Evolutionary conservation across 2,329 filamentous ascomycete genomes (phyloP), one percentile per base, ranked within the genome.

Genomic region (Epichloe hybrida): DNA sequence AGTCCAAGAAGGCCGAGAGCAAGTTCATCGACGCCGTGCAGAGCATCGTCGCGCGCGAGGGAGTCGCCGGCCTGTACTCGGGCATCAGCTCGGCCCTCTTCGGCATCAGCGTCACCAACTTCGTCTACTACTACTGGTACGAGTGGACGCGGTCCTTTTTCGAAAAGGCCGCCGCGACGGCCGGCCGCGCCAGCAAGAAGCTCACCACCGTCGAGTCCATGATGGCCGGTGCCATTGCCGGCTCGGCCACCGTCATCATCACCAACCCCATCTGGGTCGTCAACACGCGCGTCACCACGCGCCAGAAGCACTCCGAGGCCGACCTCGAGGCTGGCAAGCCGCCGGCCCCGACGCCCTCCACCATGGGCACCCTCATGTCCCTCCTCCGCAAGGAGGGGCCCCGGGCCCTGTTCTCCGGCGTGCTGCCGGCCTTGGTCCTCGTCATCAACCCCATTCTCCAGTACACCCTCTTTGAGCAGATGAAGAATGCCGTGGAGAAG

Each of bases 61-160:
- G 93, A 61, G 72, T 96, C 51, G 73, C 80, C 2, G 93, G 93
- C 35, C 81, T 98, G 37, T 98, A 97, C 66, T 83, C 93, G 6
- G 93, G 93, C 41, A 80, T 98, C 53, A 88, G 95, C 68, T 94
- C 87, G 55, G 93, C 93, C 48, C 76, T 98, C 44, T 96, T 98
- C 68, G 93, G 93, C 66, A 97, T 98, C 73, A 93, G 86, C 68
- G 84, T 98, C 59, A 98, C 93, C 61, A 98, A 98, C 75, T 98
- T 98, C 66, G 91, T 98, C 46, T 98, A 98, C 77, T 98, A 98
- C 73, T 98, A 97, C 76, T 98, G 88, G 91, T 98, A 97, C 70
- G 93, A 98, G 73, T 98, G 88, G 87, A 93, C 89, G 55, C 83
- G 90, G 53, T 77, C 84, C 48, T 85, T 85, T 65, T 96, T 97